phyloP scores from a whole-genome alignment of 352 stramenopile genomes.

The Phytophthora multivora region DNA sequence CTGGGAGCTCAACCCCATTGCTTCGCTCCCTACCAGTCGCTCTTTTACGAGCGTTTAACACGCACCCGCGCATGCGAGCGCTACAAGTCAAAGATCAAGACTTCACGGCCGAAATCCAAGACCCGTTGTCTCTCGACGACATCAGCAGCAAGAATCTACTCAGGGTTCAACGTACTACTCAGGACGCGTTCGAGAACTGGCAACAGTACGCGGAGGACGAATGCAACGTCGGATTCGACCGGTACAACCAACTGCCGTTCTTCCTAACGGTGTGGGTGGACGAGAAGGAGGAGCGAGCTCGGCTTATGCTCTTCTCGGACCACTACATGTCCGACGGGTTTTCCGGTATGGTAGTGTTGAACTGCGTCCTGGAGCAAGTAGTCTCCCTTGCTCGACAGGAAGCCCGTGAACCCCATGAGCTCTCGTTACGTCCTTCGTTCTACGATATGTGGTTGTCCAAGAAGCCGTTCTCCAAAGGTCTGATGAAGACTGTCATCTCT shows the following conservation, averaged over 20 bases:
- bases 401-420: not conserved
- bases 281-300: conserved; percentile 1
- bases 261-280: conserved; percentile 38
- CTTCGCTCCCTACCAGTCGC: conserved; percentile 28
- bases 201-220: conserved; percentile 27
- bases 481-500: conserved; percentile 24
- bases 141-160: conserved; percentile 19
- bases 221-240: conserved; percentile 38
- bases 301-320: conserved; percentile 53
- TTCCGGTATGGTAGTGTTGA: conserved; percentile 40
- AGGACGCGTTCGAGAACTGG: conserved; percentile 14
- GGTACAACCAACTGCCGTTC: conserved; percentile 43
- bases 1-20: conserved; percentile 20
- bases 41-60: conserved; percentile 47
- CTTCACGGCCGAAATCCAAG: conserved; percentile 39
- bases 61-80: conserved; percentile 45
- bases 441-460: conserved; percentile 38
- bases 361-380: conserved; percentile 41
- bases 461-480: conserved; percentile 15
- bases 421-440: conserved; percentile 29
- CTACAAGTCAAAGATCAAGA: conserved; percentile 33
- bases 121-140: conserved; percentile 21
- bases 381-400: conserved; percentile 7
- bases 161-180: conserved; percentile 4
- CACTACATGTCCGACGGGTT: conserved; percentile 51